These are phyloP conservation scores for Metarhizium brunneum DNA, from an alignment of 2,329 filamentous ascomycete genomes.

Conservation along the genomic window DNA sequence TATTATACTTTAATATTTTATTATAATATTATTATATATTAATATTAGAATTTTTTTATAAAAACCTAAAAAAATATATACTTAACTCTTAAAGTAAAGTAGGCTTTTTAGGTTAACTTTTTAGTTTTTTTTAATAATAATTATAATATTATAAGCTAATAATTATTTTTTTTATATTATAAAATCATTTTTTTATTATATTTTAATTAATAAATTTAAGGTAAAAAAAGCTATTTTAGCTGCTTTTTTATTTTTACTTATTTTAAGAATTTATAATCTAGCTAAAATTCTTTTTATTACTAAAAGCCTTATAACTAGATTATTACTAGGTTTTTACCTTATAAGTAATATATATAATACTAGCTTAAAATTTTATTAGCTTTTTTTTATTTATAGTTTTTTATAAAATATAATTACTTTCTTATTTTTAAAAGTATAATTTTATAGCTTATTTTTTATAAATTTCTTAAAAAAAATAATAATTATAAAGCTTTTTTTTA, in stretches of 20 bases:
- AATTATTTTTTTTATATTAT: neutral
- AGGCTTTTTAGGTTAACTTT: neutral
- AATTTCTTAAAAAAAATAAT: neutral
- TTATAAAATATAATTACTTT: neutral
- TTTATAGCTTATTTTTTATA: neutral
- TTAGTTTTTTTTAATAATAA: neutral
- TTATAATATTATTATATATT: neutral
- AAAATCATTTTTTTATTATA: neutral
- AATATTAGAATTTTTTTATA: neutral
- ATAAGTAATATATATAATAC: no score
- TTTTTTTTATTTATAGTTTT: neutral
- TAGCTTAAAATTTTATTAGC: no score
- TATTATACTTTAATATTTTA: neutral
- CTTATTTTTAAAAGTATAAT: neutral
- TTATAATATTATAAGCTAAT: neutral
- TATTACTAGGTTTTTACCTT: no score
- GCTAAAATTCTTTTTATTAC: neutral
- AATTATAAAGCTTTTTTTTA: neutral
- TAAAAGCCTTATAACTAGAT: neutral
- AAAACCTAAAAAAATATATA: neutral
- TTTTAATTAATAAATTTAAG: neutral
- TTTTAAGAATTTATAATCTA: neutral
- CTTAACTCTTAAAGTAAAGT: neutral
- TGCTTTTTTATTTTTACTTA: neutral
- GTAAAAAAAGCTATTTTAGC: neutral